These are phyloP conservation scores for Chondrus crispus DNA, from an alignment of 23 red algal species.

Conservation along the genomic window DNA sequence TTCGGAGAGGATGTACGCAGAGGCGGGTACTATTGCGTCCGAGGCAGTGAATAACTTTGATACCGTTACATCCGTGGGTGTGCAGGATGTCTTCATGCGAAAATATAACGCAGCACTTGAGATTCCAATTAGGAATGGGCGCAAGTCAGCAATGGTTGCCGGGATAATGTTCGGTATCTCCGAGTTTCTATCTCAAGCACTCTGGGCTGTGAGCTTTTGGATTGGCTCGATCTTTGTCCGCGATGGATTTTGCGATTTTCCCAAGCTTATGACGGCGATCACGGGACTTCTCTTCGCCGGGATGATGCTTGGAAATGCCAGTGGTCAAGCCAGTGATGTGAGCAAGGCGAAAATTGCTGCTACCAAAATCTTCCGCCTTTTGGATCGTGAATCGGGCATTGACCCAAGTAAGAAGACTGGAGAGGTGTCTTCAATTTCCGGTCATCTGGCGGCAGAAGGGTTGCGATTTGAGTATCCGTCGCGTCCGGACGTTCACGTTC, in stretches of 20 bases:
- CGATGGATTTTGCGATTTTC: constrained; percentile 40
- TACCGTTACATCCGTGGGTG: constrained; percentile 73
- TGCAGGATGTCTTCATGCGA: constrained; percentile 67
- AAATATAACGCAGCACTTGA: constrained; percentile 60
- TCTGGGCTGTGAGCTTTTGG: constrained; percentile 92
- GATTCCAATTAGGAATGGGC: constrained; percentile 48
- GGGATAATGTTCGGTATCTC: constrained; percentile 73
- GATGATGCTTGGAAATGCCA: constrained; percentile 85
- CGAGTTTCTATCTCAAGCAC: constrained; percentile 50
- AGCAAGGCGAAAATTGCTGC: constrained; percentile 76
- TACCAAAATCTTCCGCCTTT: constrained; percentile 80
- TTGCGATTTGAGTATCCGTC: constrained; percentile 89
- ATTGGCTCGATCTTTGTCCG: constrained; percentile 68
- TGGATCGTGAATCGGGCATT: constrained; percentile 78
- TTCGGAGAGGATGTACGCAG: constrained; percentile 43
- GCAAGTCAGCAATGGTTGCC: constrained; percentile 35
- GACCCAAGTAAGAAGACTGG: constrained; percentile 39
- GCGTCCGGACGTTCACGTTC: constrained; percentile 71
- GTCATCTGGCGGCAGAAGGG: constrained; percentile 53
- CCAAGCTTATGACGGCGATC: constrained; percentile 60
- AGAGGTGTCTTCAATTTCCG: background rate
- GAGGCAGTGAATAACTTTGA: constrained; percentile 86
- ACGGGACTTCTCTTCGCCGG: constrained; percentile 80
- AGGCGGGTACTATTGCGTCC: constrained; percentile 68
- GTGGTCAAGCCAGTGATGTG: constrained; percentile 68